A percentile compares a stretch with the other conserved stretches of the same genome.
phyloP scores from a whole-genome alignment of 192 early-diverging fungal species.

The Coemansia pectinata region DNA sequence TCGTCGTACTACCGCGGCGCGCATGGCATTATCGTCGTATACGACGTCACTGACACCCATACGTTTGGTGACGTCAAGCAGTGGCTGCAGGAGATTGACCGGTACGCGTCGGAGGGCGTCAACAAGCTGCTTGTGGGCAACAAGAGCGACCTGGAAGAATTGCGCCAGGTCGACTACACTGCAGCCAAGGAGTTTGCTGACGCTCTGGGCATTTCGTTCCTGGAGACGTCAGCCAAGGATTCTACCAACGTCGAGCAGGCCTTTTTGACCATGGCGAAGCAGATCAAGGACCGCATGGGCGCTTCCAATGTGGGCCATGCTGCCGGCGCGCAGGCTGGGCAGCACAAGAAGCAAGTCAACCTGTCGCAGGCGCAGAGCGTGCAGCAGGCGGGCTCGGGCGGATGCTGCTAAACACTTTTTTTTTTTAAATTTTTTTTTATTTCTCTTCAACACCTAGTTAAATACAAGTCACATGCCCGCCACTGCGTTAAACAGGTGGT shows the following conservation, averaged over 20 bases:
- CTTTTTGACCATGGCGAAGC: constrained; percentile 99
- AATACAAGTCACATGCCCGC: background rate
- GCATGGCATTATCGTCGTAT: constrained; percentile 98
- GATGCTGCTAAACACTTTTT: constrained; percentile 43
- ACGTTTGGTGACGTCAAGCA: constrained; percentile 96
- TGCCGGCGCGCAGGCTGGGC: constrained; percentile 5
- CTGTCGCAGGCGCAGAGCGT: constrained; percentile 48
- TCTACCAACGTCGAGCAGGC: constrained; percentile 98
- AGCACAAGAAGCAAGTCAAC: constrained; percentile 53
- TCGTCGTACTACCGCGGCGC: constrained; percentile 98
- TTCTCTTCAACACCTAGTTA: background rate
- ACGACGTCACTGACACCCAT: constrained; percentile 96
- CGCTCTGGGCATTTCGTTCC: constrained; percentile 83
- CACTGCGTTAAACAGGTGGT: constrained; percentile 47
- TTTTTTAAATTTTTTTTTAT: background rate
- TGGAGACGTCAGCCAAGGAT: constrained; percentile 98
- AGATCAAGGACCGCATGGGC: constrained; percentile 92
- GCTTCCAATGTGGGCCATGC: constrained; percentile 36
- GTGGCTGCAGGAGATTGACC: constrained; percentile 99
- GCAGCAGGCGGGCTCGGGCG: constrained; percentile 32
- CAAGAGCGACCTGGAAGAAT: constrained; percentile 94
- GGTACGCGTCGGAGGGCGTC: constrained; percentile 95
- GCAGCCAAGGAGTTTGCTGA: constrained; percentile 87
- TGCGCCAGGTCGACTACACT: constrained; percentile 85
- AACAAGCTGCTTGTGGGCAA: constrained; percentile 99